phyloP scores from a whole-genome alignment of 345 rosid genomes.

The Turritis glabra region DNA sequence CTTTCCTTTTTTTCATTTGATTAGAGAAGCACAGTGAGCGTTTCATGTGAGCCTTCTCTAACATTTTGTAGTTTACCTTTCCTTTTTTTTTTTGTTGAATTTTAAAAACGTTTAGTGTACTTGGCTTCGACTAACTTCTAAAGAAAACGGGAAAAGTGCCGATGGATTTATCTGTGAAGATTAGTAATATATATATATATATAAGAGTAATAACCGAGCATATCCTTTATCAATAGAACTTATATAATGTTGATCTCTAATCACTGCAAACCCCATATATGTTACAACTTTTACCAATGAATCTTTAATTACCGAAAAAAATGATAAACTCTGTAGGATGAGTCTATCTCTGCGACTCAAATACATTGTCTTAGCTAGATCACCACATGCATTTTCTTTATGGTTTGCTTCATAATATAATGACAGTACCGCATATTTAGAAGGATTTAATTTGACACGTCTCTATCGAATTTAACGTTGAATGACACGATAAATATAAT shows the following conservation, averaged over 20 bases:
- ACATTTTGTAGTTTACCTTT: background rate
- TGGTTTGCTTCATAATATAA: background rate
- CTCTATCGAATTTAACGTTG: constrained; percentile 35
- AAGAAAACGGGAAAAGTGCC: background rate
- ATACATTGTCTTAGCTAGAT: background rate
- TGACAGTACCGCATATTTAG: constrained; percentile 6
- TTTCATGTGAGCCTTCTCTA: constrained; percentile 24
- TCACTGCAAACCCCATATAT: background rate
- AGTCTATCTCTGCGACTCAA: background rate
- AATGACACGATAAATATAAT: constrained; percentile 8
- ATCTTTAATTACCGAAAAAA: background rate
- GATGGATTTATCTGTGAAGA: background rate
- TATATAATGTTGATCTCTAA: background rate
- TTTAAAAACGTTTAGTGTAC: no score
- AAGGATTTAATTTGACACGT: constrained; percentile 20
- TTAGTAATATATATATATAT: background rate
- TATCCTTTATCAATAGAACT: background rate
- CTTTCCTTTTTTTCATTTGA: background rate
- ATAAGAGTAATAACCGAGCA: background rate
- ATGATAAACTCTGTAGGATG: background rate
- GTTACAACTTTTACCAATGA: background rate
- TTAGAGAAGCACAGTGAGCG: constrained; percentile 5
- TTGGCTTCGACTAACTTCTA: background rate
- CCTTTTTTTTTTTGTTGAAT: no score
- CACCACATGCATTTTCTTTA: background rate